Evolutionary conservation across 1,284 basidiomycete species (phyloP), one percentile per base, ranked within the genome.

Genomic region (Naganishia sp.): DNA sequence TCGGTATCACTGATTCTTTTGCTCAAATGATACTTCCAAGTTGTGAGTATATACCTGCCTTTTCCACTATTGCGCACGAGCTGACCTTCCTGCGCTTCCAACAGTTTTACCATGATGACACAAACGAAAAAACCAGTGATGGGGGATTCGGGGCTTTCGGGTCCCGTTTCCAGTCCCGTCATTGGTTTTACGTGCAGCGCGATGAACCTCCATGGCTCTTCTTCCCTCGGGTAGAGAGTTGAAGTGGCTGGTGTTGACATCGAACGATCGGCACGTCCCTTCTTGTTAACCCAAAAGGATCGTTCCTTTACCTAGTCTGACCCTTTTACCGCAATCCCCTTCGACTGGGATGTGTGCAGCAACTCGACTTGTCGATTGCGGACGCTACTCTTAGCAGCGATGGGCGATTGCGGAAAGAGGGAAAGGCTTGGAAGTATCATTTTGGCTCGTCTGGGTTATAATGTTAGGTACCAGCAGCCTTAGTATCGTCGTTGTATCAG

Each of bases 281-380:
- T 61, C 59, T 61, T 61, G 59, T 61, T 61, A 61, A 61, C 59
- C 59, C 59, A 61, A 61, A 52, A 61, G 59, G 59, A 61, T 61
- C 59, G 59, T 61, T 61, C 59, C 48, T 52, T 52, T 42, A 50
- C 59, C 59, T 61, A 61, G 59, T 61, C 59, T 61, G 59, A 61
- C 33, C 59, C 59, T 48, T 61, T 61, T 61, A 23, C 42, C 50
- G 23, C 36, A 36, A 46, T 52, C 48, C 42, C 42, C 45, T 25
- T 36, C 36, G 48, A 10, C 36, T 39, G 36, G 36, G 4, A 2
- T 13, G 13, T 39, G 36, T 13, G 36, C 36, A 13, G 36, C 7
- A 13, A 39, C 36, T 13, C 36, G 36, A 39, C 6, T 39, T 9
- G 36, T 39, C 9, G 36, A 39, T 13, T 9, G 36, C 13, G 13